Percentiles rank a stretch among this genome's conserved stretches.
phyloP scores from a whole-genome alignment of 768 basidiomycete species.

The Gyrodon lividus region DNA sequence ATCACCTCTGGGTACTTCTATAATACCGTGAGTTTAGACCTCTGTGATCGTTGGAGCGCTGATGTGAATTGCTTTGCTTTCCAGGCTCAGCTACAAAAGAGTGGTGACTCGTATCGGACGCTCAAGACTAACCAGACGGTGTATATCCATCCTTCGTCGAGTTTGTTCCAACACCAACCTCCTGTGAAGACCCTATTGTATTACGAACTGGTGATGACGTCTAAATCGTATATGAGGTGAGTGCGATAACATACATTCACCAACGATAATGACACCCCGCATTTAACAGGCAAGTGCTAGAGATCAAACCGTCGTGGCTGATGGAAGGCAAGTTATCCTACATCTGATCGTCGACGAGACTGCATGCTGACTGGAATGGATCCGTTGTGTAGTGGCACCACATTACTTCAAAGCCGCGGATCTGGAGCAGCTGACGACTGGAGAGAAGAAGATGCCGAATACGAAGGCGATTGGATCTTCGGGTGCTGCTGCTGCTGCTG shows the following conservation, averaged over 20 bases:
- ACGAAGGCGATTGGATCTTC: no score
- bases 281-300: slow-evolving; percentile 81
- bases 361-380: slow-evolving; percentile 2
- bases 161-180: slow-evolving; percentile 93
- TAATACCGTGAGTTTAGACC: slow-evolving; percentile 63
- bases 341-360: background rate
- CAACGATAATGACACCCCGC: background rate
- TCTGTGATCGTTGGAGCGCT: background rate
- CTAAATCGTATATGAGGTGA: slow-evolving; percentile 91
- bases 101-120: slow-evolving; percentile 95
- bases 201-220: slow-evolving; percentile 97
- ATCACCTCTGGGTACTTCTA: slow-evolving; percentile 95
- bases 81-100: slow-evolving; percentile 89
- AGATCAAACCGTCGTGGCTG: slow-evolving; percentile 94
- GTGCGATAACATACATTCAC: slow-evolving; percentile 18
- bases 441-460: no score
- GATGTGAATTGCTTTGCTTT: background rate
- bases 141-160: slow-evolving; percentile 94
- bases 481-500: no score
- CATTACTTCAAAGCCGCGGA: slow-evolving; percentile 93
- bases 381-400: slow-evolving; percentile 70
- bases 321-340: slow-evolving; percentile 65
- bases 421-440: slow-evolving; percentile 72
- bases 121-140: slow-evolving; percentile 96
- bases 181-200: slow-evolving; percentile 89